Evolutionary conservation across 352 stramenopile species (phyloP).

Genomic region (Phytophthora litchii): DNA sequence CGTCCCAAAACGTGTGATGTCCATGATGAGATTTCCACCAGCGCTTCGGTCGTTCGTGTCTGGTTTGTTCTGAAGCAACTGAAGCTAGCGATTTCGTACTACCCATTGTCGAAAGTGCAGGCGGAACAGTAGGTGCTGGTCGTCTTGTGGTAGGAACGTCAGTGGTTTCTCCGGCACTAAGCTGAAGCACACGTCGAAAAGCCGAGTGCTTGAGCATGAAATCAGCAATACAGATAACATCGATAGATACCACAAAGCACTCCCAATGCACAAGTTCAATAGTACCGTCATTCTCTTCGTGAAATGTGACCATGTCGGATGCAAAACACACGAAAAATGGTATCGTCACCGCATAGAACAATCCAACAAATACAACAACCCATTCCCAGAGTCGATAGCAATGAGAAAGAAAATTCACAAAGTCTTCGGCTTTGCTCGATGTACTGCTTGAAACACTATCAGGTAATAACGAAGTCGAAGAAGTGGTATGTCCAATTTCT

Average conservation of each 20-base stretch:
- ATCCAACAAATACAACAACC: conserved; percentile 47
- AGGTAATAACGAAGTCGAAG: conserved; percentile 10
- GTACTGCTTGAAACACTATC: conserved; percentile 3
- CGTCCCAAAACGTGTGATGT: conserved; percentile 31
- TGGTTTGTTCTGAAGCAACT: not conserved
- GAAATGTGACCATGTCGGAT: conserved; percentile 33
- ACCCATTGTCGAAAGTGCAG: conserved; percentile 2
- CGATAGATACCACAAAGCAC: conserved; percentile 44
- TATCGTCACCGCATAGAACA: conserved; percentile 65
- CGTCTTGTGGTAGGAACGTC: conserved; percentile 11
- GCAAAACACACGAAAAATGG: conserved; percentile 68
- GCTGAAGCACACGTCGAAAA: conserved; percentile 53
- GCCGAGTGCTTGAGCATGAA: conserved; percentile 59
- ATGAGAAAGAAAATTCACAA: conserved; percentile 54
- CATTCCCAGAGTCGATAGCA: conserved; percentile 67
- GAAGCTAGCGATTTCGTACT: conserved; percentile 4
- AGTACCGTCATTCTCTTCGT: conserved; percentile 16
- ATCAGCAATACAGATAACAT: conserved; percentile 61
- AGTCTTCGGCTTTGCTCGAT: conserved; percentile 48
- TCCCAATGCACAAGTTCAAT: conserved; percentile 35
- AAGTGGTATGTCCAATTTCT: not conserved
- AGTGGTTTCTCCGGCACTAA: conserved; percentile 24
- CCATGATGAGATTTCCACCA: conserved; percentile 9
- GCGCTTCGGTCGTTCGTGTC: conserved; percentile 1
- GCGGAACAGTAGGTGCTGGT: not conserved